Conservation (phyloP, 1,139 yeast species). For the Yamadazyma taylorii region DNA sequence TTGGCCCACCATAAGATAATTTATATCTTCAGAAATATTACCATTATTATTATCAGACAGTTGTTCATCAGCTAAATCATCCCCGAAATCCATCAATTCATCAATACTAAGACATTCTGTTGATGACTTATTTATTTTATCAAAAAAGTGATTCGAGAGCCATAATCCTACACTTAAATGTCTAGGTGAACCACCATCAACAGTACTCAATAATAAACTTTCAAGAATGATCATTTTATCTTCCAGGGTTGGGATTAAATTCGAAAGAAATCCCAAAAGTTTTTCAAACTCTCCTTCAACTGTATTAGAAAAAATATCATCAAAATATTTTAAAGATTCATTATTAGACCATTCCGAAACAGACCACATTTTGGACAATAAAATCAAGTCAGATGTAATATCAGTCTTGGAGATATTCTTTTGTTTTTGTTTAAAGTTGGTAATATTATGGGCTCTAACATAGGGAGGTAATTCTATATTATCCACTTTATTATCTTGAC, state of each 20-base stretch:
- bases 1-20: slow-evolving; percentile 15
- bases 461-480: slow-evolving; percentile 40
- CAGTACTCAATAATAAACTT: slow-evolving; percentile 10
- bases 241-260: slow-evolving; percentile 5
- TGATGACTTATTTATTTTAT: slow-evolving; percentile 1
- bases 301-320: slow-evolving; percentile 12
- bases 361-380: slow-evolving; percentile 20
- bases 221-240: slow-evolving; percentile 15
- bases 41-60: slow-evolving; percentile 5
- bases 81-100: slow-evolving; percentile 23
- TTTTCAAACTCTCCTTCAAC: slow-evolving; percentile 19
- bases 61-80: slow-evolving; percentile 8
- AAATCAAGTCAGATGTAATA: slow-evolving; percentile 18
- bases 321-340: slow-evolving; percentile 11
- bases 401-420: slow-evolving; percentile 11
- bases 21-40: no score
- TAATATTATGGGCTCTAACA: slow-evolving; percentile 34
- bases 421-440: slow-evolving; percentile 10
- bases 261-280: slow-evolving; percentile 16
- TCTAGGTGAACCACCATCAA: slow-evolving; percentile 4
- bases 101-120: slow-evolving; percentile 22
- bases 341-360: neutral
- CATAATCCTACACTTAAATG: slow-evolving; percentile 26
- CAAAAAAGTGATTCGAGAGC: slow-evolving; percentile 28
- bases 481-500: slow-evolving; percentile 30